A percentile compares a stretch with the other conserved stretches of the same genome.
Evolutionary conservation across 805 yeast species (phyloP).

Genomic region (Yarrowia hollandica): DNA sequence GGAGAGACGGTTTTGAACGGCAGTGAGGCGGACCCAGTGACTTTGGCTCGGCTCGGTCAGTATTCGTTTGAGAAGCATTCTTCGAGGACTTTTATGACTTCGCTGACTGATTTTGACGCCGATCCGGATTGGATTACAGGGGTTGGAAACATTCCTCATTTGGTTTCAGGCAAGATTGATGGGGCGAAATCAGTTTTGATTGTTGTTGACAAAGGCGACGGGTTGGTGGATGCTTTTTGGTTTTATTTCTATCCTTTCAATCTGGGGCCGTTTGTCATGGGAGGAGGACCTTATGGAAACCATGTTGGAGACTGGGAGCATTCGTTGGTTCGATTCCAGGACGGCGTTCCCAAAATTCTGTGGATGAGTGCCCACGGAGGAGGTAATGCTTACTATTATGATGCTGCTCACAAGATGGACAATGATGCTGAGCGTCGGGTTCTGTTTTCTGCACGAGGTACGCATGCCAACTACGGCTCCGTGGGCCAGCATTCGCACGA

Average conservation of each 20-base stretch:
- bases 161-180: slow-evolving; percentile 66
- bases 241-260: slow-evolving; percentile 93
- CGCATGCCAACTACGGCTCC: slow-evolving; percentile 96
- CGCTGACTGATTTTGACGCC: slow-evolving; percentile 65
- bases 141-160: slow-evolving; percentile 59
- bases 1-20: slow-evolving; percentile 39
- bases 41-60: slow-evolving; percentile 35
- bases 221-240: slow-evolving; percentile 96
- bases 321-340: slow-evolving; percentile 76
- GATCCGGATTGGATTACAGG: slow-evolving; percentile 91
- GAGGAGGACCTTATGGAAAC: slow-evolving; percentile 94
- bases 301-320: slow-evolving; percentile 99
- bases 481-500: slow-evolving; percentile 96
- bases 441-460: slow-evolving; percentile 88
- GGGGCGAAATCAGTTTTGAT: slow-evolving; percentile 79
- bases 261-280: slow-evolving; percentile 96
- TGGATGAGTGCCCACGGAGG: slow-evolving; percentile 99
- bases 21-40: slow-evolving; percentile 13
- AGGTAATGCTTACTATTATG: slow-evolving; percentile 82
- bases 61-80: slow-evolving; percentile 33
- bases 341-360: slow-evolving; percentile 75
- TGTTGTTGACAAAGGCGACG: slow-evolving; percentile 89
- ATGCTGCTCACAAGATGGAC: slow-evolving; percentile 67
- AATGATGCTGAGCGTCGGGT: slow-evolving; percentile 58
- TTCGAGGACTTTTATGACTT: slow-evolving; percentile 56